A percentile compares a stretch with the other conserved stretches of the same genome.
phyloP scores from a whole-genome alignment of 768 basidiomycete genomes.

The Termitomyces sp. region DNA sequence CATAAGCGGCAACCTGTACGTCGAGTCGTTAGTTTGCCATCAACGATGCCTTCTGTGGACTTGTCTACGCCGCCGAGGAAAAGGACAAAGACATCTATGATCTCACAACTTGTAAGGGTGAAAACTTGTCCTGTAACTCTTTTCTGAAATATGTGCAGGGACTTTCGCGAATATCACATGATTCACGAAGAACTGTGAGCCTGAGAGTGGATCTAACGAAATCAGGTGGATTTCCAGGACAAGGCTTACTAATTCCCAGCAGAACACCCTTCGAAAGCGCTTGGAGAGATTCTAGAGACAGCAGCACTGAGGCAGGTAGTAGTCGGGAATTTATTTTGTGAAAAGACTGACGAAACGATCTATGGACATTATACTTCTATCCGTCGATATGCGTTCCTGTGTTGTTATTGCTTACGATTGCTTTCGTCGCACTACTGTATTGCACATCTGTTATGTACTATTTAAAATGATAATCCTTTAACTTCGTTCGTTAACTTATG shows the following conservation, averaged over 20 bases:
- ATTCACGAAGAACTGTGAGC: conserved; percentile 25
- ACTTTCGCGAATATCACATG: conserved; percentile 16
- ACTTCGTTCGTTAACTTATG: neutral
- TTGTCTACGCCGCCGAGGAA: conserved; percentile 19
- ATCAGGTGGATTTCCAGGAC: conserved; percentile 11
- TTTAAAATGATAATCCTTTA: neutral
- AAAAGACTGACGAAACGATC: conserved; percentile 2
- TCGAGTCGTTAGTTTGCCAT: conserved; percentile 40
- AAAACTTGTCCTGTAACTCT: neutral
- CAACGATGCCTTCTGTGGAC: conserved; percentile 13
- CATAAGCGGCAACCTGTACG: conserved; percentile 24
- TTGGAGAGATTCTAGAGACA: conserved; percentile 6
- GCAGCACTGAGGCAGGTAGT: conserved; percentile 2
- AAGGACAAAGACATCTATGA: conserved; percentile 16
- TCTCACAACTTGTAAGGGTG: conserved; percentile 7
- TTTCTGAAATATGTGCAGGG: conserved; percentile 10
- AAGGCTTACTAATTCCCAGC: conserved; percentile 11
- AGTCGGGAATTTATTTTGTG: conserved; percentile 7
- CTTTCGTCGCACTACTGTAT: conserved; percentile 11
- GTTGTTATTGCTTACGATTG: conserved; percentile 3
- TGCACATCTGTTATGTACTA: neutral
- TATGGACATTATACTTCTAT: neutral
- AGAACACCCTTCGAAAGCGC: neutral
- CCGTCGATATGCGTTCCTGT: conserved; percentile 1
- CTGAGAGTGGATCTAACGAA: conserved; percentile 14